phyloP scores from a whole-genome alignment of 2,329 filamentous ascomycete species.

The Sporothrix mexicana region DNA sequence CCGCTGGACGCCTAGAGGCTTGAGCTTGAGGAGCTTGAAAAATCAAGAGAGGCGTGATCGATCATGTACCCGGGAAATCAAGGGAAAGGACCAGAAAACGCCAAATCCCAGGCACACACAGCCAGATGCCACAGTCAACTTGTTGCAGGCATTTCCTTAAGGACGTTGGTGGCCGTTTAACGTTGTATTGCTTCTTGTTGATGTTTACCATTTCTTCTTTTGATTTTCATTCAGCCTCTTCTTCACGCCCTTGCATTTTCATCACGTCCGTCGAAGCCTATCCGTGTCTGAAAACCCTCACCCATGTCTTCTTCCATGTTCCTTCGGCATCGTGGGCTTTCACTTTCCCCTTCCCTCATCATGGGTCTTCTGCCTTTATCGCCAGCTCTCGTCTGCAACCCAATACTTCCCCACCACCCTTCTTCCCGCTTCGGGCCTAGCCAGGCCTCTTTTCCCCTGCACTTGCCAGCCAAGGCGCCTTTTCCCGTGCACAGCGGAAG shows the following conservation, averaged over 20 bases:
- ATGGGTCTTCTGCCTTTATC: not conserved
- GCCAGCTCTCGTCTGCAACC: not conserved
- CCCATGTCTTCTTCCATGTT: not conserved
- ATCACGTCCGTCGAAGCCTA: no score
- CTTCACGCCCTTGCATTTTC: not conserved
- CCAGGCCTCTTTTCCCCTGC: not conserved
- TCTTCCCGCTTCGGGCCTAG: not conserved
- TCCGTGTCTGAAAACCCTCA: not conserved
- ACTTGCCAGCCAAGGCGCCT: not conserved
- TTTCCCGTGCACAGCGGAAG: not conserved
- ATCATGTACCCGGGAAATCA: not conserved
- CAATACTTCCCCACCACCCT: not conserved
- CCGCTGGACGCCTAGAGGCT: not conserved
- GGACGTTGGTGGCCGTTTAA: not conserved
- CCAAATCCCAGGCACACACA: not conserved
- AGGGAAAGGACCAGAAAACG: not conserved
- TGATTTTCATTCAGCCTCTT: not conserved
- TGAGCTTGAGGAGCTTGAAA: not conserved
- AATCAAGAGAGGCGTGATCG: slow-evolving; percentile 2
- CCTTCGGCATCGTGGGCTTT: not conserved
- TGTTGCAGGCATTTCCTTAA: not conserved
- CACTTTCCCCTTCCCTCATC: not conserved
- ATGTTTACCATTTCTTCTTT: not conserved
- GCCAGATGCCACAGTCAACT: not conserved
- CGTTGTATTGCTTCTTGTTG: no score